phyloP scores from a whole-genome alignment of 257 asterid genomes.

The Hygrophila difformis region DNA sequence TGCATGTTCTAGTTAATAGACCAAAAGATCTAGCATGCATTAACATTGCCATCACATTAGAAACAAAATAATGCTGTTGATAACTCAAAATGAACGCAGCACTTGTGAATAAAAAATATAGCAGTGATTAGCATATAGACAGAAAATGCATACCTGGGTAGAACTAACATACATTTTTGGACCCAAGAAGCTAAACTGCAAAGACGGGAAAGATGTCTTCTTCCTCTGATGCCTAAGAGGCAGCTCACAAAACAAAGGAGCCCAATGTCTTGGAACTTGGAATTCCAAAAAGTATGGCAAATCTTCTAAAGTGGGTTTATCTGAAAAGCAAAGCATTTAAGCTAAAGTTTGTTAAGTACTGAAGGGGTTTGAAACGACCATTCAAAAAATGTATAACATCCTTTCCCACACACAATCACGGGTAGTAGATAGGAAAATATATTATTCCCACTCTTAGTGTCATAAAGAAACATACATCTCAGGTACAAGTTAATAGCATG shows the following conservation, averaged over 20 bases:
- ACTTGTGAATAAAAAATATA: too few species aligned
- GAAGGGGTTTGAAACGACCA: too few species aligned
- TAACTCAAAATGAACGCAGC: too few species aligned
- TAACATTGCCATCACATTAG: too few species aligned
- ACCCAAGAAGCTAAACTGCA: constrained; percentile 79
- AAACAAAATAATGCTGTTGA: too few species aligned
- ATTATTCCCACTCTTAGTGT: too few species aligned
- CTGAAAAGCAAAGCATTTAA: constrained; percentile 23
- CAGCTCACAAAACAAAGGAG: constrained; percentile 73
- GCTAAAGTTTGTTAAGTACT: too few species aligned
- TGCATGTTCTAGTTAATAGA: too few species aligned
- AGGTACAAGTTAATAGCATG: constrained; percentile 94
- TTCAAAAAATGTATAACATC: too few species aligned
- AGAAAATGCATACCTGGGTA: constrained; percentile 51
- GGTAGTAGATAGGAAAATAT: neutral
- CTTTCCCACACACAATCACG: too few species aligned
- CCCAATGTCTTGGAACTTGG: constrained; percentile 81
- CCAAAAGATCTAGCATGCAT: too few species aligned
- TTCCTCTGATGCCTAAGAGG: constrained; percentile 68
- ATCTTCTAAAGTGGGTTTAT: constrained; percentile 79
- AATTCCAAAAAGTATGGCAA: constrained; percentile 66
- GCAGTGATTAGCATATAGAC: too few species aligned
- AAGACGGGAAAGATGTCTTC: constrained; percentile 55
- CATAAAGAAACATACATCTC: constrained; percentile 34
- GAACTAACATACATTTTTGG: constrained; percentile 72